A percentile compares a stretch with the other conserved stretches of the same genome.
Evolutionary conservation across 202 grass and related monocot species (phyloP).

Genomic region (Carex sylvatica): DNA sequence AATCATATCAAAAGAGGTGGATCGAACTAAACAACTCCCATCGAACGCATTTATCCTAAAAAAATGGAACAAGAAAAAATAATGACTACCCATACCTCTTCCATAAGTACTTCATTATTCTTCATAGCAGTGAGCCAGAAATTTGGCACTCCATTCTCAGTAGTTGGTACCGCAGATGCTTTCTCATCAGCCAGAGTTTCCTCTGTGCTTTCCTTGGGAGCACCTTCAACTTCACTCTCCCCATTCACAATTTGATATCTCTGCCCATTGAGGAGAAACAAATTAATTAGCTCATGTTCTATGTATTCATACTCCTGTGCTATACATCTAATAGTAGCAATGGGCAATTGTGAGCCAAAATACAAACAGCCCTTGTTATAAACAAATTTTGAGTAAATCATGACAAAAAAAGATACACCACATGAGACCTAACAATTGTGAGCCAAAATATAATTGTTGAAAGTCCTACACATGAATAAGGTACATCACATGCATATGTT

Average conservation of each 20-base stretch:
- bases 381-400: not conserved
- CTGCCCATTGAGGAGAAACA: constrained; percentile 30
- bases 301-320: not conserved
- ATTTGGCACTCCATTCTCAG: constrained; percentile 87
- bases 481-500: not conserved
- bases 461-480: not conserved
- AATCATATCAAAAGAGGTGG: not conserved
- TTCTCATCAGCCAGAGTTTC: constrained; percentile 51
- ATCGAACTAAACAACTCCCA: not conserved
- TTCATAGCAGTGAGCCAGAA: constrained; percentile 97
- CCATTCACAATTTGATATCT: constrained; percentile 95
- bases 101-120: constrained; percentile 77
- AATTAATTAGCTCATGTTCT: not conserved
- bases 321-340: not conserved
- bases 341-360: too few relatives aligned
- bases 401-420: not conserved
- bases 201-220: constrained; percentile 38
- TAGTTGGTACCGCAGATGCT: constrained; percentile 30
- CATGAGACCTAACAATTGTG: not conserved
- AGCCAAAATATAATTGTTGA: not conserved
- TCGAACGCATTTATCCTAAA: not conserved
- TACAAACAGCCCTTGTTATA: too few relatives aligned
- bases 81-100: constrained; percentile 47
- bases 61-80: not conserved
- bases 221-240: constrained; percentile 64